Base-by-base conservation (phyloP, 139 green algal genomes). In the Eudorina sp. region DNA sequence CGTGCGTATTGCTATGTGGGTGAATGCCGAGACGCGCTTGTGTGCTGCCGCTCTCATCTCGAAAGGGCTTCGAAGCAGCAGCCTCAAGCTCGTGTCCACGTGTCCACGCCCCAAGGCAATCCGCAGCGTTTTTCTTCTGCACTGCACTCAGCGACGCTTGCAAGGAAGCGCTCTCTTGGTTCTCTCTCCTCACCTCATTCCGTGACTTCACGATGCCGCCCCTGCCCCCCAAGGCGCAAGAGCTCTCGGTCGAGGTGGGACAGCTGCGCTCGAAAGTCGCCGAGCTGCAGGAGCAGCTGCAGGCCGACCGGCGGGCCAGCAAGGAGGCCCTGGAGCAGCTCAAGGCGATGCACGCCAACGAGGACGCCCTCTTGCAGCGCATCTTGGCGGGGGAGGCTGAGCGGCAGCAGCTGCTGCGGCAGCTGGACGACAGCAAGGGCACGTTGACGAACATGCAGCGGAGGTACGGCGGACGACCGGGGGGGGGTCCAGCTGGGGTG, bases 351-450 rank as follows among this genome's bases (percentile, higher is more conserved):
- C 79, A 75, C 58, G 55, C 79, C 58, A 85, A 85, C 43, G 79
- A 85, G 58, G 27, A 43, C 29, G 58, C 27, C 23, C 79, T 85
- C 2, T 27, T 85, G 58, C 40, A 74, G 40, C 79, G 79, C 79
- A 85, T 85, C 79, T 43, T 45, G 25, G 40, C 79, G 4, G 40
- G 31, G 13, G 79, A 85, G 55, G 55, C 58, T 19, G 58, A 74
- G 31, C 79, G 79, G 51, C 79, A 85, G 79, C 58, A 62, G 79
- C 79, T 85, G 79, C 40, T 85, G 58, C 38, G 55, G 11, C 79
- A 75, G 53, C 40, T 85, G 27, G 79, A 85, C 58, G 55, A 85
- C 58, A 29, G 27, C 58, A 75, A 75, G 21, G 40, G 58, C 53
- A 53, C 21, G 6, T 23, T 75, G 79, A 41, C 40, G 2, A 5